A percentile compares a stretch with the other conserved stretches of the same genome.
phyloP scores from a whole-genome alignment of 2,329 filamentous ascomycete genomes.

The Colletotrichum chrysophilum region DNA sequence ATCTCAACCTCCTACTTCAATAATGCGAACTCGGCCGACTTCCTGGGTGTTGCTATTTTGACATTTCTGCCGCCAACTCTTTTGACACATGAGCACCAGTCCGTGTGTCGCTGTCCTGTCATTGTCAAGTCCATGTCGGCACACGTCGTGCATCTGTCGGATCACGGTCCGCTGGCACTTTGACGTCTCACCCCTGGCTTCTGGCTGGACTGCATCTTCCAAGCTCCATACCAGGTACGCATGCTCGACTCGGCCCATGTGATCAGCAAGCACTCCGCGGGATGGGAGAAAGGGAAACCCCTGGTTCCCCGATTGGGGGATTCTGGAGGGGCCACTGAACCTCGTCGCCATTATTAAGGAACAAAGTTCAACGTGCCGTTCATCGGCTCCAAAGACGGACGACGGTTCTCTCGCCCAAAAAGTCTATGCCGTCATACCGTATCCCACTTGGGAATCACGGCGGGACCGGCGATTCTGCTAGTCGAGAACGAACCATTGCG shows the following conservation, averaged over 20 bases:
- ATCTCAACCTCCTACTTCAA: background rate
- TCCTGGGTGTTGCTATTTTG: background rate
- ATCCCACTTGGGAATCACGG: constrained; percentile 1
- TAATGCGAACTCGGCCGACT: background rate
- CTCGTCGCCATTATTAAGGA: background rate
- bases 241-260: background rate
- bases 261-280: background rate
- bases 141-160: background rate
- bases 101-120: background rate
- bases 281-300: background rate
- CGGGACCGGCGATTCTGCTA: constrained; percentile 7
- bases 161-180: background rate
- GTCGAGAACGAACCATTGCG: background rate
- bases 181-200: background rate
- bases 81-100: background rate
- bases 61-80: background rate
- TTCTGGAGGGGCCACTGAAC: background rate
- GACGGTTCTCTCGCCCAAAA: background rate
- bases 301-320: background rate
- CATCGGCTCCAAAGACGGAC: background rate
- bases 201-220: background rate
- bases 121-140: background rate
- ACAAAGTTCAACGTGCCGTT: background rate
- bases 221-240: too few relatives aligned
- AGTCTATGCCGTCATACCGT: constrained; percentile 17